These are phyloP conservation scores for Boeremia lycopersici DNA, from an alignment of 2,329 filamentous ascomycete genomes.

Conservation along the genomic window DNA sequence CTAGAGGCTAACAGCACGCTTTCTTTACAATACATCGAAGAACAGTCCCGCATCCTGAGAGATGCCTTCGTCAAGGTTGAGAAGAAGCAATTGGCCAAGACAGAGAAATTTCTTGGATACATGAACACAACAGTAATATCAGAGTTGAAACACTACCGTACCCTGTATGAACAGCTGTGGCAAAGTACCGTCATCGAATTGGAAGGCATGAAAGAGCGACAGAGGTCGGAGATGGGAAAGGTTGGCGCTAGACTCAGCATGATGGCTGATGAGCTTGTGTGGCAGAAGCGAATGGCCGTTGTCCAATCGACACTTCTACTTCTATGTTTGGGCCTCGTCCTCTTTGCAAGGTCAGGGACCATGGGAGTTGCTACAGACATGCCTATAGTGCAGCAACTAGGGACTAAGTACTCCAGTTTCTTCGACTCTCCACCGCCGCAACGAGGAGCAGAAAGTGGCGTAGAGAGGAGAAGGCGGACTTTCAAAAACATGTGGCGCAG, in stretches of 20 bases:
- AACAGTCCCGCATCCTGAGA: constrained; percentile 87
- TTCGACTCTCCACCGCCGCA: constrained; percentile 45
- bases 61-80: constrained; percentile 87
- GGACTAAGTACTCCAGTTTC: constrained; percentile 41
- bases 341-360: constrained; percentile 64
- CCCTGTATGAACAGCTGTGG: constrained; percentile 96
- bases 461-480: constrained; percentile 36
- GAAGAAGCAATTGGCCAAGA: constrained; percentile 83
- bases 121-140: constrained; percentile 87
- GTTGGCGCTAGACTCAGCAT: constrained; percentile 81
- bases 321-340: constrained; percentile 82
- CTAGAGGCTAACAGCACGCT: constrained; percentile 92
- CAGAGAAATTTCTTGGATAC: constrained; percentile 77
- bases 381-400: constrained; percentile 54
- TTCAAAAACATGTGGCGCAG: constrained; percentile 45
- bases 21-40: constrained; percentile 94
- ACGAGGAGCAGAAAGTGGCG: constrained; percentile 36
- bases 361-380: constrained; percentile 48
- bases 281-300: constrained; percentile 88
- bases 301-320: constrained; percentile 87
- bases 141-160: constrained; percentile 65
- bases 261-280: constrained; percentile 87
- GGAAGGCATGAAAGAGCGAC: constrained; percentile 84
- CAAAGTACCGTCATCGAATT: constrained; percentile 92
- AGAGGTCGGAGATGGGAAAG: constrained; percentile 81